Base-by-base conservation (phyloP, 2,329 filamentous ascomycete genomes). In the Cladosporium sp. region DNA sequence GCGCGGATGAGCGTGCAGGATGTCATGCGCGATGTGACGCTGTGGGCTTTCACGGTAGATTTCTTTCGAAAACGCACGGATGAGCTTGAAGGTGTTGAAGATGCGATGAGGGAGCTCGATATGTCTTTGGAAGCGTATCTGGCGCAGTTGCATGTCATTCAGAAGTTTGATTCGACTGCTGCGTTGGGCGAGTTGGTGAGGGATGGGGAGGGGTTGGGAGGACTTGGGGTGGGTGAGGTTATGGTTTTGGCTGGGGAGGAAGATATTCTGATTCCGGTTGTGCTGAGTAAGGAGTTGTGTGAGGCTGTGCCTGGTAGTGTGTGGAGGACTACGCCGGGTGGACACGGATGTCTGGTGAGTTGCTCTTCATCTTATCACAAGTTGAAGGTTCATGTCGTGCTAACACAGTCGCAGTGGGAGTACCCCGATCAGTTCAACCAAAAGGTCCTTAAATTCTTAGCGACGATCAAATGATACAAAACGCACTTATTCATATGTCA, bases 21-120 rank as follows among this genome's bases (percentile, higher is more conserved):
- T 49, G 70, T 71, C 5, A 72, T 72, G 70, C 46, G 67, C 10
- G 70, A 72, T 64, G 70, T 72, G 14, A 72, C 66, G 39, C 63
- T 72, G 2, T 72, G 70, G 70, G 68, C 68, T n/a, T 72, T 71
- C 66, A 72, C 70, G 0, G 68, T 71, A 1, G 64, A 65, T 8
- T 72, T 71, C 56, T 71, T 72, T 58, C 57, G 65, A 13, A 62
- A 49, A 2, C 23, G 66, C 1, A 60, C 53, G 7, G 65, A 62
- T 10, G 69, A 70, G 43, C 28, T 71, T 49, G 28, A 51, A 60
- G 66, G 53, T n/a, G 56, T 71, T 14, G 70, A 72, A 26, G 53
- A 65, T 39, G 69, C 66, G 21, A 71, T 72, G 70, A 32, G 60
- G 53, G 18, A 58, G n/a, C 62, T 72, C 36, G 68, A 70, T 23